These are phyloP conservation scores for Xylaria sp. DNA, from an alignment of 2,329 filamentous ascomycete genomes.

Conservation along the genomic window DNA sequence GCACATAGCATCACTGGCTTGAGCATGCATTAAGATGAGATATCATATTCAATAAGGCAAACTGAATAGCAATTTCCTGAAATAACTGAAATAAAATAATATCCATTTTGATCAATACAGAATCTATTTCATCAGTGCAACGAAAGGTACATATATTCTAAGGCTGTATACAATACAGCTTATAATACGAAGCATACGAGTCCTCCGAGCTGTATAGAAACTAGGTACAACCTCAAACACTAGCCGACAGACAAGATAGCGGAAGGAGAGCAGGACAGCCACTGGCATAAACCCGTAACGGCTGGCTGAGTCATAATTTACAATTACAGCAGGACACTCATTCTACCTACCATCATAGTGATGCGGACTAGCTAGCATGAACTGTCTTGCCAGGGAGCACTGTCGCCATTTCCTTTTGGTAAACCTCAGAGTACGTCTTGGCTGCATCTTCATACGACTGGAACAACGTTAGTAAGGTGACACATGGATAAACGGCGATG, in stretches of 20 bases:
- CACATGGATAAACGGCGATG: neutral
- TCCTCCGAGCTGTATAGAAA: constrained; percentile 7
- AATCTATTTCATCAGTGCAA: neutral
- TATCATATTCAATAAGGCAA: too few relatives aligned
- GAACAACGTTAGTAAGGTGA: constrained; percentile 28
- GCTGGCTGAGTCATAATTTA: neutral
- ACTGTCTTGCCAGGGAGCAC: constrained; percentile 29
- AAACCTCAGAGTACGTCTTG: constrained; percentile 39
- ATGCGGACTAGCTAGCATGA: neutral
- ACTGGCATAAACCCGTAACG: too few relatives aligned
- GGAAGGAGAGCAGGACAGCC: neutral
- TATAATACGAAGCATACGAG: neutral
- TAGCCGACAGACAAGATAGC: neutral
- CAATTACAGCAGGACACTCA: neutral
- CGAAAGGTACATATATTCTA: neutral
- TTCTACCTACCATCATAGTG: constrained; percentile 3
- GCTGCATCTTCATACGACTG: constrained; percentile 46
- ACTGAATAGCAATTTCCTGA: neutral
- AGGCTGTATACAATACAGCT: constrained; percentile 10
- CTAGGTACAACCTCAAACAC: constrained; percentile 4
- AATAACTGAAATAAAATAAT: too few relatives aligned
- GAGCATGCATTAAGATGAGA: too few relatives aligned
- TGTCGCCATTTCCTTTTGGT: constrained; percentile 39
- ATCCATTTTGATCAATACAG: neutral
- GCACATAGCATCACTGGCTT: neutral